A percentile compares a stretch with the other conserved stretches of the same genome.
Conservation (phyloP, 2,329 filamentous ascomycete species). For the Capronia americana region DNA sequence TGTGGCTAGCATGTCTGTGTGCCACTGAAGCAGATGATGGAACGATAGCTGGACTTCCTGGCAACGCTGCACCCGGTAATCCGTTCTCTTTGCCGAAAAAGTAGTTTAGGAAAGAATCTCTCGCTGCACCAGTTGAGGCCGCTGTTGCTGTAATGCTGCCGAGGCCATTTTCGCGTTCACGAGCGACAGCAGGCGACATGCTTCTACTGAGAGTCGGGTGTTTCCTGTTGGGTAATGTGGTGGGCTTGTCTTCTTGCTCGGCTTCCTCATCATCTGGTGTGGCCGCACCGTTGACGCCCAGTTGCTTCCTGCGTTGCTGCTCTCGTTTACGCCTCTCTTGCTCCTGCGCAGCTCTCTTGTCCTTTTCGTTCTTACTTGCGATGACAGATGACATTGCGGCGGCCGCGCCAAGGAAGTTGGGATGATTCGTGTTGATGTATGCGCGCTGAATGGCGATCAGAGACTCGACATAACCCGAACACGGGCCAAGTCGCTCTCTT, state of each 20-base stretch:
- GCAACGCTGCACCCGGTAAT: conserved; percentile 45
- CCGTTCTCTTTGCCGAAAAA: conserved; percentile 96
- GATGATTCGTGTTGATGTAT: conserved; percentile 99
- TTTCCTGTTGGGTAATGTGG: conserved; percentile 65
- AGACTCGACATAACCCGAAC: conserved; percentile 90
- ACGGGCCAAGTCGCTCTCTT: conserved; percentile 86
- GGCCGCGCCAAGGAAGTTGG: conserved; percentile 95
- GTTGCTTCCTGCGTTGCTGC: conserved; percentile 79
- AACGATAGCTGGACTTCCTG: conserved; percentile 51
- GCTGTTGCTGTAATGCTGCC: conserved; percentile 68
- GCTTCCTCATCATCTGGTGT: conserved; percentile 71
- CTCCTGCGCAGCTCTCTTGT: conserved; percentile 77
- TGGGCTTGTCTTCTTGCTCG: conserved; percentile 63
- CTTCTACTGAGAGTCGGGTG: conserved; percentile 71
- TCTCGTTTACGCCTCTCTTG: conserved; percentile 89
- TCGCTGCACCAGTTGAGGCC: conserved; percentile 64
- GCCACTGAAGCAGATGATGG: conserved; percentile 47
- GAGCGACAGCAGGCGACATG: conserved; percentile 78
- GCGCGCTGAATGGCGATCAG: conserved; percentile 96
- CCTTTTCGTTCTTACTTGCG: conserved; percentile 89
- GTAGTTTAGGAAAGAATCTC: conserved; percentile 96
- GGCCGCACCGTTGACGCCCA: conserved; percentile 77
- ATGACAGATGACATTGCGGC: conserved; percentile 98
- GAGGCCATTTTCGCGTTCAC: conserved; percentile 65
- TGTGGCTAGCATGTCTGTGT: conserved; percentile 76